A percentile compares a stretch with the other conserved stretches of the same genome.
Conservation (phyloP, 1,284 basidiomycete species). For the Sporisorium reilianum region DNA sequence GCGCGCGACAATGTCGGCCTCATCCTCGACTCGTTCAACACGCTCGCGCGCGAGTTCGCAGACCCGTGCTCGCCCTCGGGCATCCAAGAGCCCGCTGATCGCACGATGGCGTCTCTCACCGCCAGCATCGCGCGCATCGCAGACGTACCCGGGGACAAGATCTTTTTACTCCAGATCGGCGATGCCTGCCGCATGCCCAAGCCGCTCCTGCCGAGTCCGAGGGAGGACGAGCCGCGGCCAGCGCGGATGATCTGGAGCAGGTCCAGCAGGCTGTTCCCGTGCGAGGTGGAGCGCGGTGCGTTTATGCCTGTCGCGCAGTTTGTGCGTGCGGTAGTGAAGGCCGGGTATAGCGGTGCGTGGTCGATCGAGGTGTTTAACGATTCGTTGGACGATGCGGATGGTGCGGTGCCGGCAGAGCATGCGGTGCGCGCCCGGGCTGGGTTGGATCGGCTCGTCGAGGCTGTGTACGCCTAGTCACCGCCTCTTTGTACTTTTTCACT, state of each 20-base stretch:
- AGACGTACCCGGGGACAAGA: constrained; percentile 15
- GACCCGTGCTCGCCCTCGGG: constrained; percentile 40
- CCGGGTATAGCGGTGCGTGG: constrained; percentile 68
- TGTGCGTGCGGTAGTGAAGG: constrained; percentile 53
- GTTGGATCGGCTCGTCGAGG: constrained; percentile 22
- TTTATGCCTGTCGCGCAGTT: constrained; percentile 69
- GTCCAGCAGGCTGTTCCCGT: constrained; percentile 66
- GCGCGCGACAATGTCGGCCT: constrained; percentile 67
- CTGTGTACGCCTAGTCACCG: constrained; percentile 2
- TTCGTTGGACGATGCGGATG: constrained; percentile 34
- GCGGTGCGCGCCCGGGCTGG: constrained; percentile 53
- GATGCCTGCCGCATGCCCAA: constrained; percentile 20
- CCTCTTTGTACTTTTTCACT: background rate
- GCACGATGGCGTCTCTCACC: background rate
- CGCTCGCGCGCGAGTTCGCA: constrained; percentile 67
- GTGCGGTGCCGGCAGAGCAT: constrained; percentile 50
- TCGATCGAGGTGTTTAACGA: constrained; percentile 70
- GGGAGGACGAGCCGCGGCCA: constrained; percentile 60
- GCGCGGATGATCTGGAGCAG: constrained; percentile 69
- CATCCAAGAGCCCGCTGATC: constrained; percentile 16
- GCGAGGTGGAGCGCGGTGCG: constrained; percentile 63
- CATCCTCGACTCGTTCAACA: constrained; percentile 70
- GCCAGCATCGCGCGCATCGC: constrained; percentile 4
- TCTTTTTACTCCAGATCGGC: constrained; percentile 44
- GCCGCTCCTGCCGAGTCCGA: constrained; percentile 42